Conservation (phyloP, 2,329 filamentous ascomycete species). For the Fusarium nisikadoi region DNA sequence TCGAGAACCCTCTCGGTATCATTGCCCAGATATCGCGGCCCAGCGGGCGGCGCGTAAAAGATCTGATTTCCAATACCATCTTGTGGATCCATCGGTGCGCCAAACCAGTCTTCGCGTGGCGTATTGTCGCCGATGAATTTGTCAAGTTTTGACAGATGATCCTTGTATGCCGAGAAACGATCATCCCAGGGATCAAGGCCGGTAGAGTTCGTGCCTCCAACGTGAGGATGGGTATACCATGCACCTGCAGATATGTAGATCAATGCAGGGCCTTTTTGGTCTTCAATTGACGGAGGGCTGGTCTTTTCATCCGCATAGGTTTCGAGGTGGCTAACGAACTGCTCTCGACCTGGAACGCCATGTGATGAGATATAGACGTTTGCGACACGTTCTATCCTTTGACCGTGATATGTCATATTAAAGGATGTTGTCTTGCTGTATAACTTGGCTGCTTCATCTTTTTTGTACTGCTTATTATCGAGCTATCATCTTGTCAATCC, state of each 20-base stretch:
- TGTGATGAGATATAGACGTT: conserved; percentile 1
- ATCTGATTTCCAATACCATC: conserved; percentile 45
- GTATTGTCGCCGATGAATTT: neutral
- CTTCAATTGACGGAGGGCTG: neutral
- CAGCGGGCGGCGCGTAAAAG: conserved; percentile 41
- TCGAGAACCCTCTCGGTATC: neutral
- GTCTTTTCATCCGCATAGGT: neutral
- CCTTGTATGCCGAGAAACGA: neutral
- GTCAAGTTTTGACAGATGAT: neutral
- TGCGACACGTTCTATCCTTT: neutral
- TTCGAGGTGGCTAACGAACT: neutral
- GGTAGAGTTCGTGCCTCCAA: neutral
- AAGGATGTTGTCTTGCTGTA: neutral
- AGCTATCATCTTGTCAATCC: neutral
- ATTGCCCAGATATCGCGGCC: conserved; percentile 34
- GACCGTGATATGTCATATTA: conserved; percentile 8
- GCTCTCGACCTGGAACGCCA: neutral
- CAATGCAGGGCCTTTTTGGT: neutral
- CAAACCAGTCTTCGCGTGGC: neutral
- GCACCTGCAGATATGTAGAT: neutral
- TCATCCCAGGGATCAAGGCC: neutral
- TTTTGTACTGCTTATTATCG: neutral
- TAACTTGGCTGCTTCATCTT: neutral
- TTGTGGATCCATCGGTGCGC: conserved; percentile 25
- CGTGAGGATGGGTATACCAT: conserved; percentile 2